phyloP scores from a whole-genome alignment of 495 filamentous ascomycete genomes.

The Podospora anserina region DNA sequence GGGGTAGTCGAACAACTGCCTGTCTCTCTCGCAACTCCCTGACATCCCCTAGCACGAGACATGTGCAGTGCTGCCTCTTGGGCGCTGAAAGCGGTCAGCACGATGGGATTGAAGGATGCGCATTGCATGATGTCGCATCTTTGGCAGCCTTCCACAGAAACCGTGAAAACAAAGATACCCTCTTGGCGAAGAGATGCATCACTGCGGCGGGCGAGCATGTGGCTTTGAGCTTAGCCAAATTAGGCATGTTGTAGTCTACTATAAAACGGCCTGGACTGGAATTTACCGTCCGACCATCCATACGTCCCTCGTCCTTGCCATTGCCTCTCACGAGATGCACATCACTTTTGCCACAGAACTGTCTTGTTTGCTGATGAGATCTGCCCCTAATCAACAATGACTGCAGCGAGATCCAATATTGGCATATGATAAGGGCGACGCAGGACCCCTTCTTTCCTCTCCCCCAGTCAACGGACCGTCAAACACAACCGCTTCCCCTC shows the following conservation, averaged over 20 bases:
- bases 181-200: background rate
- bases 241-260: background rate
- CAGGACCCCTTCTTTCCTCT: slow-evolving; percentile 5
- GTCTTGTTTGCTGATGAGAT: slow-evolving; percentile 1
- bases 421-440: background rate
- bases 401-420: background rate
- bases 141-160: background rate
- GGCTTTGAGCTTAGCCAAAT: slow-evolving; percentile 7
- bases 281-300: background rate
- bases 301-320: background rate
- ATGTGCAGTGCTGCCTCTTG: background rate
- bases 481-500: background rate
- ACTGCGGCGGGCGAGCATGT: background rate
- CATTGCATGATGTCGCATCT: background rate
- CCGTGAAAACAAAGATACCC: background rate
- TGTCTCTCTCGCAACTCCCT: background rate
- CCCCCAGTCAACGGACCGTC: background rate
- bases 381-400: slow-evolving; percentile 10
- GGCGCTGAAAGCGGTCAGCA: background rate
- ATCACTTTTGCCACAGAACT: slow-evolving; percentile 7
- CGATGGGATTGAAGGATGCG: background rate
- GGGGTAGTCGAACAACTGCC: slow-evolving; percentile 22
- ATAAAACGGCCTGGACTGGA: slow-evolving; percentile 5
- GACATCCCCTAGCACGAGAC: background rate
- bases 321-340: background rate